These are phyloP conservation scores for Sapria himalayana DNA, from an alignment of 345 rosid genomes.

Conservation along the genomic window DNA sequence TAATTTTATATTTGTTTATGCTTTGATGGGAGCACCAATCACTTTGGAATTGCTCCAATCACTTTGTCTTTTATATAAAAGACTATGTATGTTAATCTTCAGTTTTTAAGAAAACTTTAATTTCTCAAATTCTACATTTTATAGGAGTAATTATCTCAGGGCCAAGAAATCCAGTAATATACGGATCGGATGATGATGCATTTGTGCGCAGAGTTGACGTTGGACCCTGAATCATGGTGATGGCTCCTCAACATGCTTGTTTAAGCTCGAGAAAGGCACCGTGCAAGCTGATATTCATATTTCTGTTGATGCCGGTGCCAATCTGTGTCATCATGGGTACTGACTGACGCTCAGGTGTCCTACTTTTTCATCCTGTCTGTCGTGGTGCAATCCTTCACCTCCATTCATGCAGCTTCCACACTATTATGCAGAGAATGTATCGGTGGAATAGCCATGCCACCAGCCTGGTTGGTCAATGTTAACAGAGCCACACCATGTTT, in stretches of 20 bases:
- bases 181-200: no score
- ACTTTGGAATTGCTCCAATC: no score
- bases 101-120: no score
- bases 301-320: constrained; percentile 27
- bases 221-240: constrained; percentile 12
- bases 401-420: constrained; percentile 58
- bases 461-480: constrained; percentile 78
- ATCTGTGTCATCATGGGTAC: constrained; percentile 29
- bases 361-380: constrained; percentile 58
- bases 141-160: no score
- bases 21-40: no score
- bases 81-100: no score
- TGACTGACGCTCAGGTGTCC: constrained; percentile 21
- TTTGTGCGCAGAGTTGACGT: no score
- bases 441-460: constrained; percentile 51
- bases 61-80: no score
- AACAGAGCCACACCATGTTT: constrained; percentile 35
- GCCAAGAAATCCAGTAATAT: no score
- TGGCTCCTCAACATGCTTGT: constrained; percentile 25
- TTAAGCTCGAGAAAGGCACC: constrained; percentile 15
- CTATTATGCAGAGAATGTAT: constrained; percentile 82
- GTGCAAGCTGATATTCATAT: constrained; percentile 13
- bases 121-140: no score
- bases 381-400: constrained; percentile 69
- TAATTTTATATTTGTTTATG: no score